Evolutionary conservation across 2,329 filamentous ascomycete genomes (phyloP), one percentile per base, ranked within the genome.

Genomic region (Penicillium sp.): DNA sequence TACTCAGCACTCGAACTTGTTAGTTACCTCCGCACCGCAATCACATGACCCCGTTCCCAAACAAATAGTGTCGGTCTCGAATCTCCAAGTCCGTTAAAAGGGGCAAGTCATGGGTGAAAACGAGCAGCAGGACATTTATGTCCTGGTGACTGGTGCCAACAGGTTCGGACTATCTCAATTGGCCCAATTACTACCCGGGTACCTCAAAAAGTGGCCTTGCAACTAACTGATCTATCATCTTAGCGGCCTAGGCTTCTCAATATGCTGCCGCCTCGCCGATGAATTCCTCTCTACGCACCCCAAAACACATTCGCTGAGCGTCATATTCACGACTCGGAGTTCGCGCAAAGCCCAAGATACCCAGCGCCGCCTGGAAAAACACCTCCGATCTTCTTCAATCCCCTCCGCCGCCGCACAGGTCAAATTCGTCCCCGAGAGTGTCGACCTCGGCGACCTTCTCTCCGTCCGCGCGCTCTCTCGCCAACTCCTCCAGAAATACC

Each of bases 201-300:
- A 20, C 31, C 15, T 9, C 13, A 32, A 44, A 35, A 44, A 27
- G 35, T 15, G 41, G 7, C 6, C n/a, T 29, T 32, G 25, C 18
- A 44, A 50, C 49, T 58, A 47, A 53, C 18, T 44, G 20, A 27
- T 32, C 20, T 23, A 23, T 23, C 20, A 23, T 23, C 46, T 53
- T 69, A 96, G 92, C 67, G 92, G 92, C 53, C 83, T 96, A 39
- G 92, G 92, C 39, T 87, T 92, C 61, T 85, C 86, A 47, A 90
- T 88, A 59, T 88, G 87, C 67, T 83, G 87, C 64, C 88, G 89
- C 53, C 78, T 95, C 49, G 92, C 95, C 60, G 89, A 95, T 74
- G 88, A 95, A 63, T 96, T 95, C 75, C 82, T 95, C 52, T 74
- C 77, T 51, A 81, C 82, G 10, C 83, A 82, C 31, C 81, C 86